Evolutionary conservation across 192 early-diverging fungal species (phyloP).

Genomic region (Rhizoclosmatium globosum): DNA sequence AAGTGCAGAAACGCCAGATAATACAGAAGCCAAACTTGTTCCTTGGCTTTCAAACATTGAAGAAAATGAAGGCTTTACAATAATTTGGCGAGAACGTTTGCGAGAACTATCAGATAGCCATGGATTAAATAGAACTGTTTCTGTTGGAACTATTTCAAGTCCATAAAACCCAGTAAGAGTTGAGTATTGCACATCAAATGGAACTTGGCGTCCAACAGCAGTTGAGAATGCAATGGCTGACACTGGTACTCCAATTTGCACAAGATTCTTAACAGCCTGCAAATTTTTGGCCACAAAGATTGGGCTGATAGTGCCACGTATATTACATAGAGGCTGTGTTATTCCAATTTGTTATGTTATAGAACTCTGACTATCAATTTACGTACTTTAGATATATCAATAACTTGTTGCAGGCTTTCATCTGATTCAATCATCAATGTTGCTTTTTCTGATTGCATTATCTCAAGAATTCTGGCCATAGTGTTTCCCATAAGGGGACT

Average conservation of each 20-base stretch:
- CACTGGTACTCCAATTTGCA: background rate
- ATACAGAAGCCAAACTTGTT: conserved; percentile 11
- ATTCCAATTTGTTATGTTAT: background rate
- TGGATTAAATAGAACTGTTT: conserved; percentile 19
- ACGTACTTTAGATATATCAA: conserved; percentile 21
- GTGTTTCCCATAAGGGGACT: background rate
- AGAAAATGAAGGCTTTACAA: background rate
- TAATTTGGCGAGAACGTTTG: background rate
- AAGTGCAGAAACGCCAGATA: conserved; percentile 15
- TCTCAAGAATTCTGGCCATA: background rate
- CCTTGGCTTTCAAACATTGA: conserved; percentile 4
- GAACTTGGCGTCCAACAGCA: conserved; percentile 4
- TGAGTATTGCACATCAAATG: background rate
- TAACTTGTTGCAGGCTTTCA: conserved; percentile 10
- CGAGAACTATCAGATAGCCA: conserved; percentile 19
- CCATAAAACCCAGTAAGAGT: background rate
- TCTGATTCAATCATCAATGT: conserved; percentile 15
- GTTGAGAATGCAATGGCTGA: conserved; percentile 10
- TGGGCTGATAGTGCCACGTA: background rate
- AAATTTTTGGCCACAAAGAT: conserved; percentile 28
- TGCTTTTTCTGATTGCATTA: background rate
- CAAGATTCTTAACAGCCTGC: conserved; percentile 9
- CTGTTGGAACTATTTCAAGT: conserved; percentile 13
- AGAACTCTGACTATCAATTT: background rate
- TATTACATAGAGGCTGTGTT: conserved; percentile 4